Evolutionary conservation across 768 basidiomycete genomes (phyloP), one percentile per base, ranked within the genome.

Genomic region (Amanita phalloides): DNA sequence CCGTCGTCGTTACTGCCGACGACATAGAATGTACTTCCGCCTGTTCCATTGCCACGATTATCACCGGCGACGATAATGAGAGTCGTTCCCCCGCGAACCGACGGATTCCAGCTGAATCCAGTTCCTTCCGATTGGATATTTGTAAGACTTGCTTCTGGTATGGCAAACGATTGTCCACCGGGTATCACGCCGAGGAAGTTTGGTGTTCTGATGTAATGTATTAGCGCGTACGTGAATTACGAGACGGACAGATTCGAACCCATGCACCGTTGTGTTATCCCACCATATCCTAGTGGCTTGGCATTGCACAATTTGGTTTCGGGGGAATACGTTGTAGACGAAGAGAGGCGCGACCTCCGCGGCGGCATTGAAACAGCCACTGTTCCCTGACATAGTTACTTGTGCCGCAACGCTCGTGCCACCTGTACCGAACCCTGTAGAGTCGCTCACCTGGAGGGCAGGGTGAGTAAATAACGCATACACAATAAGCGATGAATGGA

Each of bases 141-240:
- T 7, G 83, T 76, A 20, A 84, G 62, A 2, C 60, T 28, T 10
- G 71, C 71, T 55, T 73, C 54, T 1, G 84, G 83, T 42, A 90
- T 76, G 5, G 70, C 58, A 61, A 90, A 87, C 0, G 86, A 86
- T 48, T 86, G 69, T 10, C 88, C 88, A 0, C 88, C 89, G 1
- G 89, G 89, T 30, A 90, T 89, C 39, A 88, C 71, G 3, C 86
- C 86, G 23, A 78, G 69, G 62, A 87, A 86, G 32, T 63, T 73
- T n/a, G 79, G 73, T 0, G 61, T 77, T 13, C 85, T 85, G 54
- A 48, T 20, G 23, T 33, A 28, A 33, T 5, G n/a, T 48, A 44
- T 46, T 43, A 45, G 42, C 23, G 14, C 4, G 45, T 4, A 35
- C 21, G 14, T 36, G 45, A 10, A 23, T 49, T 37, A 35, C n/a